Evolutionary conservation across 2,329 filamentous ascomycete species (phyloP).

Genomic region (Hypoxylon sp.): DNA sequence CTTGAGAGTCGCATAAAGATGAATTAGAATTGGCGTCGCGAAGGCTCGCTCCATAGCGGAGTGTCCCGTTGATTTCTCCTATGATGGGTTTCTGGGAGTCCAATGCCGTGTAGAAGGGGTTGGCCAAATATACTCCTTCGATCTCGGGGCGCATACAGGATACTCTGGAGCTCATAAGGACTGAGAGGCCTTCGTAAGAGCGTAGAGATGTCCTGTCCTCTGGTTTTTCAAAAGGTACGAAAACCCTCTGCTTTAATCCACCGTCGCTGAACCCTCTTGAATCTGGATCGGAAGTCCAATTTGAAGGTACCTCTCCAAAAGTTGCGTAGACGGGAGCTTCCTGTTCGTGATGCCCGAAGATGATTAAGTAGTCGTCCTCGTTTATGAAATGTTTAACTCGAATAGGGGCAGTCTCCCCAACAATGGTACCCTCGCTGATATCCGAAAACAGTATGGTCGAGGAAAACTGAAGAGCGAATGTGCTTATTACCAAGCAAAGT

Average conservation of each 20-base stretch:
- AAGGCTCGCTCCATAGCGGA: not conserved
- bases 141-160: constrained; percentile 3
- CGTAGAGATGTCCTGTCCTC: not conserved
- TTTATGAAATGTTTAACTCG: not conserved
- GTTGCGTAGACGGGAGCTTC: not conserved
- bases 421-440: not conserved
- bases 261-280: constrained; percentile 3
- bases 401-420: not conserved
- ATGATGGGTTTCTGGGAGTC: too few relatives aligned
- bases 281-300: not conserved
- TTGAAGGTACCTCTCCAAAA: not conserved
- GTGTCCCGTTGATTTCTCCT: not conserved
- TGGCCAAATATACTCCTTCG: too few relatives aligned
- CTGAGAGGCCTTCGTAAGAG: not conserved
- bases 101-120: too few relatives aligned
- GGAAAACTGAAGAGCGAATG: constrained; percentile 2
- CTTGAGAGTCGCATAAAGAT: not conserved
- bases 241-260: not conserved
- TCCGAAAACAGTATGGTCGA: constrained; percentile 9
- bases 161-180: not conserved
- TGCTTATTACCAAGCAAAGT: not conserved
- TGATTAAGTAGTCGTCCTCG: not conserved
- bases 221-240: not conserved
- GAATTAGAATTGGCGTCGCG: not conserved
- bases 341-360: not conserved